Percentiles rank a stretch among this genome's conserved stretches.
These are phyloP conservation scores for Aureobasidium sp. DNA, from an alignment of 2,329 filamentous ascomycete genomes.

Conservation along the genomic window DNA sequence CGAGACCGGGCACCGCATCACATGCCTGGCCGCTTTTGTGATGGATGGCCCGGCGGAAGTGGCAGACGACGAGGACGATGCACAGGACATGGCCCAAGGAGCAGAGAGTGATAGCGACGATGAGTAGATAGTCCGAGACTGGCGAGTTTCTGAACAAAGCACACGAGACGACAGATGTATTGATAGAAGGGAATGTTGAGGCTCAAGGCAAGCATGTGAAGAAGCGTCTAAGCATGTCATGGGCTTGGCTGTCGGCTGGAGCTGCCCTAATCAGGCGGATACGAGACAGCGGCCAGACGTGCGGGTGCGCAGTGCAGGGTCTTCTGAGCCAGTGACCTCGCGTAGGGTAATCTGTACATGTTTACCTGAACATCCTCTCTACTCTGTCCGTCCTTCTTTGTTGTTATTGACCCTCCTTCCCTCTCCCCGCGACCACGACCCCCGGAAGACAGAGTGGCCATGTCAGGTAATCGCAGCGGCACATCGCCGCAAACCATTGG, in stretches of 20 bases:
- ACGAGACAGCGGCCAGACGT: not conserved
- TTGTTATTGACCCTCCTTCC: not conserved
- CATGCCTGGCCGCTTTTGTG: slow-evolving; percentile 75
- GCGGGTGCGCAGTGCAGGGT: not conserved
- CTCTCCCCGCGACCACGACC: not conserved
- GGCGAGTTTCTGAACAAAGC: not conserved
- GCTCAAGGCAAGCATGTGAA: not conserved
- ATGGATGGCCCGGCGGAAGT: slow-evolving; percentile 45
- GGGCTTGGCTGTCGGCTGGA: not conserved
- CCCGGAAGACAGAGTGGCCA: not conserved
- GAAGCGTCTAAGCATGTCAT: not conserved
- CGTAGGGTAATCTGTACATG: slow-evolving; percentile 4
- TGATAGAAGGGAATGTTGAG: not conserved
- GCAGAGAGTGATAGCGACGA: slow-evolving; percentile 15
- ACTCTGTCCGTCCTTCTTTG: not conserved
- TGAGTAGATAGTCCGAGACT: not conserved
- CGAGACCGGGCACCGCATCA: slow-evolving; percentile 81
- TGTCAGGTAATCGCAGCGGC: not conserved
- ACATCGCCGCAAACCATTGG: slow-evolving; percentile 7
- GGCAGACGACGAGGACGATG: not conserved
- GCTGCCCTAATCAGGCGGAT: not conserved
- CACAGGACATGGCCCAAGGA: not conserved
- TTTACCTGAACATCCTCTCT: not conserved
- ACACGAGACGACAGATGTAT: not conserved
- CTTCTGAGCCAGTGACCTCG: slow-evolving; percentile 10